Evolutionary conservation across 1,284 basidiomycete species (phyloP).

Genomic region (Malassezia nana): DNA sequence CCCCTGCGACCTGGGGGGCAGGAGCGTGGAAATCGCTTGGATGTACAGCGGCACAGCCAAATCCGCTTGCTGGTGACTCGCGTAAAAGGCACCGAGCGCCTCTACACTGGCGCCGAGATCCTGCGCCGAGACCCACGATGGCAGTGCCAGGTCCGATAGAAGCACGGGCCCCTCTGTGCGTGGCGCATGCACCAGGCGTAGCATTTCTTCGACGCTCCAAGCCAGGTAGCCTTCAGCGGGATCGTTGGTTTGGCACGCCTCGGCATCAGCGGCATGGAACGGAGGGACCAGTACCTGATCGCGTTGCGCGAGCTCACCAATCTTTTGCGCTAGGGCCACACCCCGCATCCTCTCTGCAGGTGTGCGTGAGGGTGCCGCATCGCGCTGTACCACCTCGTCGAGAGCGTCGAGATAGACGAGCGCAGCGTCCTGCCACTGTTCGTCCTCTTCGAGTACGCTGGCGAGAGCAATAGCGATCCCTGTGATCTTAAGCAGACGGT

Average conservation of each 20-base stretch:
- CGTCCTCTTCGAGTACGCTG: constrained; percentile 37
- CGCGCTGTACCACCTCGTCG: constrained; percentile 25
- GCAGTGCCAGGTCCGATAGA: constrained; percentile 43
- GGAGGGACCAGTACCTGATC: constrained; percentile 20
- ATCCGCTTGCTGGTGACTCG: constrained; percentile 32
- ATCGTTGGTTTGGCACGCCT: constrained; percentile 18
- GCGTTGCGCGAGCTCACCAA: constrained; percentile 32
- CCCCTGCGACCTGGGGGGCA: constrained; percentile 18
- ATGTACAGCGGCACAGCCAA: constrained; percentile 48
- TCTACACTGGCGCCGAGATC: constrained; percentile 46
- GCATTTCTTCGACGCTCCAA: constrained; percentile 47
- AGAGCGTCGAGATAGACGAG: constrained; percentile 33
- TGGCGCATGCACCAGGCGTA: constrained; percentile 19
- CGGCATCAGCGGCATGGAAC: constrained; percentile 13
- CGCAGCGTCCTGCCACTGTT: constrained; percentile 21
- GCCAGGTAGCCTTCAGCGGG: constrained; percentile 40
- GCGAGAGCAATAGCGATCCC: constrained; percentile 46
- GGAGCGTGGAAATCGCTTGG: constrained; percentile 43
- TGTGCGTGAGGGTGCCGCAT: constrained; percentile 12
- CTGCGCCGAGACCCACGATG: constrained; percentile 40
- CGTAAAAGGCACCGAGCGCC: constrained; percentile 46
- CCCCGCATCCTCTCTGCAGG: constrained; percentile 32
- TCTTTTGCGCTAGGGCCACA: constrained; percentile 37
- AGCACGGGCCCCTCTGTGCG: constrained; percentile 18
- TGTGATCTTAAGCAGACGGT: constrained; percentile 39